A percentile compares a stretch with the other conserved stretches of the same genome.
These are phyloP conservation scores for Colletotrichum melonis DNA, from an alignment of 2,329 filamentous ascomycete species.

Conservation along the genomic window DNA sequence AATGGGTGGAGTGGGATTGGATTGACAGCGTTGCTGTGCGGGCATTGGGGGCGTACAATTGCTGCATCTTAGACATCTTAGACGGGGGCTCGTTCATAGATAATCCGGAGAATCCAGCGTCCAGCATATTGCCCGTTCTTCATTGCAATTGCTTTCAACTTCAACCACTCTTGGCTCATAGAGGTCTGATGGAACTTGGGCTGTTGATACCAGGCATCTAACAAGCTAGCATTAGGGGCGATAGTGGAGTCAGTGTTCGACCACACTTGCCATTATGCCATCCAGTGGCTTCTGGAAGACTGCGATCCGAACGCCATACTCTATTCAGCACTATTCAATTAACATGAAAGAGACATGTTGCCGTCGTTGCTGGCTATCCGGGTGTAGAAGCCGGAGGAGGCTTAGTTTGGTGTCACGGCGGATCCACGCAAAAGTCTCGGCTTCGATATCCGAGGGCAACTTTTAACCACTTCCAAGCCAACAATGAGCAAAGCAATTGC, in stretches of 20 bases:
- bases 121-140: background rate
- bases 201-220: background rate
- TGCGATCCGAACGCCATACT: too few relatives aligned
- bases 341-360: too few relatives aligned
- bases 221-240: too few relatives aligned
- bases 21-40: slow-evolving; percentile 1
- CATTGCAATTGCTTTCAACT: background rate
- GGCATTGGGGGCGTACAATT: background rate
- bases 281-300: too few relatives aligned
- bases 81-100: background rate
- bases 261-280: too few relatives aligned
- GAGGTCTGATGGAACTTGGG: background rate
- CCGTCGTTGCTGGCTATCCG: background rate
- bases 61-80: slow-evolving; percentile 3
- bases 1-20: background rate
- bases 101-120: background rate
- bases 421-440: background rate
- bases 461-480: background rate
- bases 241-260: too few relatives aligned
- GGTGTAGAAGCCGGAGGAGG: background rate
- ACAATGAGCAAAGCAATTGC: too few relatives aligned
- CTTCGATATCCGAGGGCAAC: slow-evolving; percentile 9
- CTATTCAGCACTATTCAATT: too few relatives aligned
- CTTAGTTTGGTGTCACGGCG: background rate
- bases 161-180: background rate